These are phyloP conservation scores for Zychaea mexicana DNA, from an alignment of 371 early-diverging fungal species.

Conservation along the genomic window DNA sequence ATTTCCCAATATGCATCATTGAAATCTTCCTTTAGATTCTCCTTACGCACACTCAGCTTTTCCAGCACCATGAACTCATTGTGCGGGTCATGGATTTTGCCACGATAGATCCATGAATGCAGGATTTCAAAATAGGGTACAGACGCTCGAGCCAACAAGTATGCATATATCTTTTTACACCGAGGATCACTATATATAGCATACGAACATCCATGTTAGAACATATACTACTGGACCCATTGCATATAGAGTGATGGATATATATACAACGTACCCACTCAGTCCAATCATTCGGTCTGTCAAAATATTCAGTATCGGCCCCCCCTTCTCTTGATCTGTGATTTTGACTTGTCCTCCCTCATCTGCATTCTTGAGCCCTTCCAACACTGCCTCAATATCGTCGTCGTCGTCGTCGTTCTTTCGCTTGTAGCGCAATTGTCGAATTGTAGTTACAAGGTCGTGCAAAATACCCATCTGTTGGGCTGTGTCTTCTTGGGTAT, in stretches of 20 bases:
- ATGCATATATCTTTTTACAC: conserved; percentile 75
- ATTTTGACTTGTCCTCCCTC: conserved; percentile 33
- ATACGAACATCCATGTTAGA: not conserved
- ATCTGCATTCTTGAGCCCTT: conserved; percentile 40
- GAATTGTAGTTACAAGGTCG: conserved; percentile 57
- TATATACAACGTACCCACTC: conserved; percentile 65
- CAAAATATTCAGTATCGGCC: conserved; percentile 63
- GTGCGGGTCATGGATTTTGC: conserved; percentile 82
- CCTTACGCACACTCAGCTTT: conserved; percentile 59
- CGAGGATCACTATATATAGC: conserved; percentile 62
- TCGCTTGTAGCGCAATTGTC: conserved; percentile 26
- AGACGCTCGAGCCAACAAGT: conserved; percentile 74
- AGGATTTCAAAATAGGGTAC: conserved; percentile 85
- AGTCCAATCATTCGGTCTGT: conserved; percentile 61
- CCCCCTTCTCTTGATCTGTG: conserved; percentile 62
- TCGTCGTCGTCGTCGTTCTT: not conserved
- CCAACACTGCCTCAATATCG: conserved; percentile 52
- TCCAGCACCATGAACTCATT: conserved; percentile 91
- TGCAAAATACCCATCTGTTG: conserved; percentile 73
- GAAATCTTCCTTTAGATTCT: conserved; percentile 69
- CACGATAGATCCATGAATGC: conserved; percentile 86
- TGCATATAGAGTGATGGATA: not conserved
- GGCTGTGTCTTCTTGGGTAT: conserved; percentile 72
- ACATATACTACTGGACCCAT: not conserved
- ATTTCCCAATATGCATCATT: conserved; percentile 87